These are phyloP conservation scores for Recurvomyces mirabilis DNA, from an alignment of 495 filamentous ascomycete species.

Conservation along the genomic window DNA sequence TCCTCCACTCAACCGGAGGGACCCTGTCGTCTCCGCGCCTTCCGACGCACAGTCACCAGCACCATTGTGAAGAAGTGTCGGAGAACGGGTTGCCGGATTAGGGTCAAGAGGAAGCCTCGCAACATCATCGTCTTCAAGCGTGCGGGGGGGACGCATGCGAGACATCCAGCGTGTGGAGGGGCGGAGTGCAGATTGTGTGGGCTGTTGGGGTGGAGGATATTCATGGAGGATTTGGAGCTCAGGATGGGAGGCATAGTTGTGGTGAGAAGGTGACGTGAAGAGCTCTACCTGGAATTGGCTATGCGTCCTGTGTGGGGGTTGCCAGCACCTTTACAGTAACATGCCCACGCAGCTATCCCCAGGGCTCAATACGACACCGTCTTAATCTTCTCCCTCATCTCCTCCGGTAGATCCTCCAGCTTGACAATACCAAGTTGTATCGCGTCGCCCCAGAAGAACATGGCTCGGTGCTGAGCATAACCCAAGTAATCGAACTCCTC, in stretches of 20 bases:
- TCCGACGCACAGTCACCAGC: too few species aligned
- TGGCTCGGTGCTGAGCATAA: slow-evolving; percentile 80
- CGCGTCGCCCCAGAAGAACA: slow-evolving; percentile 90
- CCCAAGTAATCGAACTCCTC: slow-evolving; percentile 84
- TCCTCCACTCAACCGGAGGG: too few species aligned
- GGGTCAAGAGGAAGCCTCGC: too few species aligned
- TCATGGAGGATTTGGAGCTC: not conserved
- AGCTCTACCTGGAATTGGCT: not conserved
- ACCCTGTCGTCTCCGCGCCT: too few species aligned
- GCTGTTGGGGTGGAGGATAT: not conserved
- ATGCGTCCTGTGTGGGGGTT: not conserved
- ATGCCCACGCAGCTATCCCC: not conserved
- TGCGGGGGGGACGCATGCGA: not conserved
- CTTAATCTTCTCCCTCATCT: slow-evolving; percentile 48
- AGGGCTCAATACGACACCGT: slow-evolving; percentile 43
- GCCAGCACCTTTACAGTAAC: too few species aligned
- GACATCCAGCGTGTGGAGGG: slow-evolving; percentile 5
- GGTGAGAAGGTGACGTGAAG: not conserved
- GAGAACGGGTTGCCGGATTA: too few species aligned
- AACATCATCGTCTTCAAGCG: slow-evolving; percentile 12
- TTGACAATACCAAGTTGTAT: slow-evolving; percentile 58
- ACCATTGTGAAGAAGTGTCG: too few species aligned
- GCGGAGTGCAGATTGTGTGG: slow-evolving; percentile 5
- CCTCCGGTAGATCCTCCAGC: slow-evolving; percentile 60
- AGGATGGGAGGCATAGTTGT: not conserved